phyloP scores from a whole-genome alignment of 2,329 filamentous ascomycete species.

The Alternaria brassicae region DNA sequence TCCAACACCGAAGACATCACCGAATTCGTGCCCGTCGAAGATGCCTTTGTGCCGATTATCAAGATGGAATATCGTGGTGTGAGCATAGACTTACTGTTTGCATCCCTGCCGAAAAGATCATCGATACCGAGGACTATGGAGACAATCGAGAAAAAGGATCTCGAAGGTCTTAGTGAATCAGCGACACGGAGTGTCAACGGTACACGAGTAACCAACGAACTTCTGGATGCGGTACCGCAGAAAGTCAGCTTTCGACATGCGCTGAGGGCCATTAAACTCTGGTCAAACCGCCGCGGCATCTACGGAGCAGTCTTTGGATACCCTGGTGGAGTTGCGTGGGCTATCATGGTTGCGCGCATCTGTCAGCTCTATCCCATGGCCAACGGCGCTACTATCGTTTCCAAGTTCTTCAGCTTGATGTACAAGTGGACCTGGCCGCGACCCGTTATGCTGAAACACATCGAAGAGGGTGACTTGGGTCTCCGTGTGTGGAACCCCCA shows the following conservation, averaged over 20 bases:
- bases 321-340: conserved; percentile 96
- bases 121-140: conserved; percentile 66
- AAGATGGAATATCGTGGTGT: conserved; percentile 92
- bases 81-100: conserved; percentile 87
- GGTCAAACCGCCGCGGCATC: conserved; percentile 90
- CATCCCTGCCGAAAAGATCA: conserved; percentile 51
- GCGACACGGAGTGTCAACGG: conserved; percentile 92
- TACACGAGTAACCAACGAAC: conserved; percentile 92
- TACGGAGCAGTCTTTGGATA: conserved; percentile 98
- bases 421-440: conserved; percentile 91
- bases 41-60: conserved; percentile 95
- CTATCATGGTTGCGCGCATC: conserved; percentile 93
- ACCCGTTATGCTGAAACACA: conserved; percentile 87
- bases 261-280: conserved; percentile 90
- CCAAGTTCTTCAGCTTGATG: conserved; percentile 95
- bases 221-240: conserved; percentile 86
- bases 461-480: conserved; percentile 80
- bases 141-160: conserved; percentile 80
- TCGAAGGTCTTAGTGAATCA: conserved; percentile 84
- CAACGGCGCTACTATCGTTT: conserved; percentile 83
- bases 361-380: conserved; percentile 97
- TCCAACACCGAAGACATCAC: conserved; percentile 80
- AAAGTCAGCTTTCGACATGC: conserved; percentile 88
- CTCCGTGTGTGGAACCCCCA: conserved; percentile 95
- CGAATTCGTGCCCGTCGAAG: conserved; percentile 83